Evolutionary conservation across 345 rosid species (phyloP), one percentile per base, ranked within the genome.

Genomic region (Dovyalis caffra): DNA sequence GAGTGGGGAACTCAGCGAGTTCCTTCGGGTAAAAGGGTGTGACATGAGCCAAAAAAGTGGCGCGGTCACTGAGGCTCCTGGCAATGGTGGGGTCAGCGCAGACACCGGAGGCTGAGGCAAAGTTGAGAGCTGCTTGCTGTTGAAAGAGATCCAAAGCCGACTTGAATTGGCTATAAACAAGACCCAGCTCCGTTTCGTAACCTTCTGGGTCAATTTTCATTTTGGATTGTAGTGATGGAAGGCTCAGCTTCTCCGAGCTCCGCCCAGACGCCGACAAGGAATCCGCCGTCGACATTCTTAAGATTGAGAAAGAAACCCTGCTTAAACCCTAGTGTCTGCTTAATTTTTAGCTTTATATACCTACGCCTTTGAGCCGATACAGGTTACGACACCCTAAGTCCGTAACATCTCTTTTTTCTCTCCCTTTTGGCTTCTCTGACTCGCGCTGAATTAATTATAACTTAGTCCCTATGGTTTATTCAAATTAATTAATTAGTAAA

Each of bases 121-220:
- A 93, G 79, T 79, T 91, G 47, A 91, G 85, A 70, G 91, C 94
- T 3, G 91, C 93, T 71, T 90, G 98, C 53, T 88, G 92, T 79
- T 85, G 87, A 82, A 93, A 95, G 71, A 90, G 90, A 76, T 90
- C 97, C 68, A 91, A 84, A 76, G 93, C 88, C 8, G 91, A 85
- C 67, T 88, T 85, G 91, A 95, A 93, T 80, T 93, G 98, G 71
- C 80, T 85, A 85, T 88, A 87, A 40, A 95, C 78, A 23, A 89
- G 83, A 5, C 74, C 75, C 63, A 93, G 95, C 80, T 95, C 97
- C 21, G 90, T 74, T 65, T 77, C 88, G 80, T 93, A 95, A 25
- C 98, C 97, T 32, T 93, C 92, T 1, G 99, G 97, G 72, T 95
- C 99, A 49, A 80, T 71, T 65, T 95, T 93, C 91, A 95, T 90